Conservation (phyloP, 2,329 filamentous ascomycete genomes). For the Sporothrix brasiliensis region DNA sequence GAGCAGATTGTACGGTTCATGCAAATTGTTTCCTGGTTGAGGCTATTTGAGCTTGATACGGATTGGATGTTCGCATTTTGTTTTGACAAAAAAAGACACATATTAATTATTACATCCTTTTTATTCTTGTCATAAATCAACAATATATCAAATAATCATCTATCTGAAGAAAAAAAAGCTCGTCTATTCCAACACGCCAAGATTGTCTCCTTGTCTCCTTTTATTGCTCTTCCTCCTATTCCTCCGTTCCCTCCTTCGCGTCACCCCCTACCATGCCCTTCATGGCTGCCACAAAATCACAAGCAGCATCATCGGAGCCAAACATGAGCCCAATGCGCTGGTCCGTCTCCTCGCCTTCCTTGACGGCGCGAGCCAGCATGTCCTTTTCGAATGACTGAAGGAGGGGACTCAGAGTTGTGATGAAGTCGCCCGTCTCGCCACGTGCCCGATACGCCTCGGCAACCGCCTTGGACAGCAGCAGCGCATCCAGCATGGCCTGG, state of each 20-base stretch:
- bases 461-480: conserved; percentile 46
- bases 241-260: background rate
- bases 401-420: background rate
- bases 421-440: conserved; percentile 38
- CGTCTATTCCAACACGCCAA: background rate
- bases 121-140: too few relatives aligned
- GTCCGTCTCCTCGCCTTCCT: conserved; percentile 33
- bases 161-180: too few relatives aligned
- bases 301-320: conserved; percentile 22
- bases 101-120: background rate
- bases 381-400: conserved; percentile 37
- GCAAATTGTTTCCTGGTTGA: too few relatives aligned
- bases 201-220: background rate
- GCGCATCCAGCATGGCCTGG: conserved; percentile 53
- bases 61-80: too few relatives aligned
- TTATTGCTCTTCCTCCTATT: background rate
- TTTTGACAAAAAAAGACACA: too few relatives aligned
- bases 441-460: conserved; percentile 6
- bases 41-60: too few relatives aligned
- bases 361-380: conserved; percentile 34
- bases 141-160: too few relatives aligned
- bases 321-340: conserved; percentile 34
- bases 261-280: background rate
- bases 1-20: too few relatives aligned
- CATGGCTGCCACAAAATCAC: conserved; percentile 9